Evolutionary conservation across 2,329 filamentous ascomycete species (phyloP).

Genomic region (Fusarium zealandicum): DNA sequence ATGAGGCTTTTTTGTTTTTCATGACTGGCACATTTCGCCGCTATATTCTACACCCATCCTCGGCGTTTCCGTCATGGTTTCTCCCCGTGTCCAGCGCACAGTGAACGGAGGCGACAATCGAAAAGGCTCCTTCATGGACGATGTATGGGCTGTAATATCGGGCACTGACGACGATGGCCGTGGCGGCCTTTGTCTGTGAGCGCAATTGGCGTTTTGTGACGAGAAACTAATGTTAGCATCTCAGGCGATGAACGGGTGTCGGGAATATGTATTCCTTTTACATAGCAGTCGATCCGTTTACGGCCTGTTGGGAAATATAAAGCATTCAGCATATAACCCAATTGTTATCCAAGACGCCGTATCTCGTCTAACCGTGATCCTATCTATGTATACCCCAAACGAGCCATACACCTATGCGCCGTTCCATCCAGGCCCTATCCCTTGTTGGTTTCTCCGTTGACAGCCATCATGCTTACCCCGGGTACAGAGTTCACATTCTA

Average conservation of each 20-base stretch:
- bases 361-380: background rate
- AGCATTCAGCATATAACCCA: slow-evolving; percentile 24
- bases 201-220: slow-evolving; percentile 28
- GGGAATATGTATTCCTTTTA: slow-evolving; percentile 12
- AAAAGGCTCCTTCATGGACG: background rate
- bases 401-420: slow-evolving; percentile 5
- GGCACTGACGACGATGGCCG: slow-evolving; percentile 16
- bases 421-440: background rate
- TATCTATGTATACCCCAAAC: slow-evolving; percentile 11
- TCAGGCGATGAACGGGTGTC: slow-evolving; percentile 4
- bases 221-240: slow-evolving; percentile 25
- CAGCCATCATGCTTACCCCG: background rate
- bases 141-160: slow-evolving; percentile 23
- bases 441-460: background rate
- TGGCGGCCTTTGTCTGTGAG: slow-evolving; percentile 9
- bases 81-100: background rate
- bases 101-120: slow-evolving; percentile 5
- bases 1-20: slow-evolving; percentile 27
- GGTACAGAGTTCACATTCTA: background rate
- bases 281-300: slow-evolving; percentile 11
- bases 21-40: slow-evolving; percentile 12
- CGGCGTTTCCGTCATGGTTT: slow-evolving; percentile 30
- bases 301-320: slow-evolving; percentile 17
- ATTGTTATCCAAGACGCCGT: background rate
- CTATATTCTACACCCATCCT: slow-evolving; percentile 20